Evolutionary conservation across 768 basidiomycete genomes (phyloP).

Genomic region (Boletus bicolor): DNA sequence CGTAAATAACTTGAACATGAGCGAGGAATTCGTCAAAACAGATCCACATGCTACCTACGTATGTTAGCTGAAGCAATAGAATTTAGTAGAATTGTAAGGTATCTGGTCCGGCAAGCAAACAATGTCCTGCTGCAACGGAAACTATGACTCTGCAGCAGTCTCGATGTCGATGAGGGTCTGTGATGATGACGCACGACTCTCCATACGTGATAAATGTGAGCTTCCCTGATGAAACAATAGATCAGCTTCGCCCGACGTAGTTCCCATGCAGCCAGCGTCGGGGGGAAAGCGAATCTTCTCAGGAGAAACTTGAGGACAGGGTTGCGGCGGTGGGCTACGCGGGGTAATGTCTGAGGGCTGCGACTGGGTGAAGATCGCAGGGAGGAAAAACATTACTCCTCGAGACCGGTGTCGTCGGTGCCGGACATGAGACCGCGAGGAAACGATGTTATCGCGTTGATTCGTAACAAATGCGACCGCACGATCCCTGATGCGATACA

Average conservation of each 20-base stretch:
- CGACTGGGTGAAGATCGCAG: slow-evolving; percentile 66
- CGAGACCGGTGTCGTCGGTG: slow-evolving; percentile 48
- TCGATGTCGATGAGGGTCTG: slow-evolving; percentile 31
- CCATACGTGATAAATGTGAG: slow-evolving; percentile 29
- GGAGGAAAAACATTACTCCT: slow-evolving; percentile 77
- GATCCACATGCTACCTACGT: slow-evolving; percentile 19
- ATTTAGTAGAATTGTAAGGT: slow-evolving; percentile 28
- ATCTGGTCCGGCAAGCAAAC: slow-evolving; percentile 14
- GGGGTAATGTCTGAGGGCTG: slow-evolving; percentile 29
- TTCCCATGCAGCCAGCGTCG: slow-evolving; percentile 35
- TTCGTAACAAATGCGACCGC: slow-evolving; percentile 45
- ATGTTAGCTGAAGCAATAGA: slow-evolving; percentile 33
- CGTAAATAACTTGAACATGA: slow-evolving; percentile 14
- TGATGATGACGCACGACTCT: slow-evolving; percentile 27
- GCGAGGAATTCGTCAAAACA: slow-evolving; percentile 11
- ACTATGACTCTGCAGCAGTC: slow-evolving; percentile 21
- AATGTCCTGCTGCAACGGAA: slow-evolving; percentile 6
- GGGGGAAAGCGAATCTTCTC: slow-evolving; percentile 46
- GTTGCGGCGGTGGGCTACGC: slow-evolving; percentile 32
- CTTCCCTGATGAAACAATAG: slow-evolving; percentile 25
- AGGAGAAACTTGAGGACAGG: slow-evolving; percentile 29
- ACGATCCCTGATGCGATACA: slow-evolving; percentile 56
- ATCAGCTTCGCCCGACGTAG: slow-evolving; percentile 20
- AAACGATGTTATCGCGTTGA: slow-evolving; percentile 33
- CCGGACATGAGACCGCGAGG: slow-evolving; percentile 48